Conservation (phyloP, 805 yeast genomes). For the Sungouiozyma intestinalis region DNA sequence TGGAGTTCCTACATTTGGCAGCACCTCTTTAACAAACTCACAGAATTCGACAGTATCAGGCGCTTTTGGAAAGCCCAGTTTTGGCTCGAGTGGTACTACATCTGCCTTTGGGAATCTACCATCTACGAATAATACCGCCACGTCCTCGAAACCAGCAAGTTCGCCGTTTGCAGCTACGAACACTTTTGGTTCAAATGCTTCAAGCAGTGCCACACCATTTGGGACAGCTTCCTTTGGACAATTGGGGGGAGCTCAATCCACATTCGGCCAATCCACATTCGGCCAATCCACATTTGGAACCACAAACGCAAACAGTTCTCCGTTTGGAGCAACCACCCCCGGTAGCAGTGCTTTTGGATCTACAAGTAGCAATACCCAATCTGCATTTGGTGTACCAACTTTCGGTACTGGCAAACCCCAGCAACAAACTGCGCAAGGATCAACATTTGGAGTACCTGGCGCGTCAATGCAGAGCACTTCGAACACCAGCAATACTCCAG, state of each 20-base stretch:
- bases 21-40: background rate
- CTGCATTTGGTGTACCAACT: conserved; percentile 17
- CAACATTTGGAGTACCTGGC: no score
- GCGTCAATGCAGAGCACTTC: no score
- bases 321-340: conserved; percentile 6
- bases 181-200: background rate
- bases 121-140: background rate
- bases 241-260: no score
- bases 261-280: conserved; percentile 1
- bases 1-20: conserved; percentile 14
- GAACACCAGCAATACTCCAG: conserved; percentile 4
- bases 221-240: no score
- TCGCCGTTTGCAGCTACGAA: conserved; percentile 3
- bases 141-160: background rate
- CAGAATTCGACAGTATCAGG: background rate
- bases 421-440: no score
- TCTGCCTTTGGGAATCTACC: background rate
- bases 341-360: conserved; percentile 1
- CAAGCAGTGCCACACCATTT: no score
- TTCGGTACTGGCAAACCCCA: conserved; percentile 10
- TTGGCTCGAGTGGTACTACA: background rate
- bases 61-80: background rate
- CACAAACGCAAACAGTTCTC: background rate
- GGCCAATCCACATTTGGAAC: background rate
- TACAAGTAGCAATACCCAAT: conserved; percentile 1